Evolutionary conservation across 495 filamentous ascomycete genomes (phyloP).

Genomic region (Hyaloscypha hepaticicola): DNA sequence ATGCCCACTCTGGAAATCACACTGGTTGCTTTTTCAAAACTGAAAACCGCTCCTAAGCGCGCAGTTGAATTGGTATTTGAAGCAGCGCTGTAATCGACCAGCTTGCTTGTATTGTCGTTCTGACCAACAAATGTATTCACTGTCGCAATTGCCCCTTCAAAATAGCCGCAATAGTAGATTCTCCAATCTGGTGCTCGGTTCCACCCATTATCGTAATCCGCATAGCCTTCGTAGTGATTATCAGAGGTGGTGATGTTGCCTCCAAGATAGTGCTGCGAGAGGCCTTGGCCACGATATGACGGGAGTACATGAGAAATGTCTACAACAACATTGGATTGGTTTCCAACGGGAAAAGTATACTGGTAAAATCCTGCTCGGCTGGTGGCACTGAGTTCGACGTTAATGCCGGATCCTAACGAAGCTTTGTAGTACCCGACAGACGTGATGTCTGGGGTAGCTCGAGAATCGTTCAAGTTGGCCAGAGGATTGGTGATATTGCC

Average conservation of each 20-base stretch:
- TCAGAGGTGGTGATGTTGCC: constrained; percentile 57
- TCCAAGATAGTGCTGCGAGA: constrained; percentile 66
- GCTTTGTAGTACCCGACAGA: constrained; percentile 67
- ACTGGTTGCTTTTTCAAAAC: constrained; percentile 34
- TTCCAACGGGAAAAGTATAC: constrained; percentile 56
- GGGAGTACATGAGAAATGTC: constrained; percentile 72
- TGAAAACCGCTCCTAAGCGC: constrained; percentile 45
- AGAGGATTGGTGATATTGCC: constrained; percentile 56
- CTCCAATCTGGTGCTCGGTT: constrained; percentile 57
- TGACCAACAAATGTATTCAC: constrained; percentile 54
- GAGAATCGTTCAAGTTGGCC: constrained; percentile 51
- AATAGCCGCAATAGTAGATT: constrained; percentile 69
- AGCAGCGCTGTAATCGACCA: constrained; percentile 27
- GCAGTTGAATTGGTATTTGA: constrained; percentile 29
- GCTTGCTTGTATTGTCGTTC: constrained; percentile 22
- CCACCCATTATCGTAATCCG: constrained; percentile 62
- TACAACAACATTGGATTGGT: constrained; percentile 54
- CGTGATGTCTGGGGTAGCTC: constrained; percentile 50
- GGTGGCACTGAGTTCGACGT: constrained; percentile 59
- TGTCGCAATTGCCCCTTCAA: constrained; percentile 37
- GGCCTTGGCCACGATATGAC: constrained; percentile 56
- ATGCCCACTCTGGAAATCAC: constrained; percentile 68
- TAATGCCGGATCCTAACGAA: constrained; percentile 49
- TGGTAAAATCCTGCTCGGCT: constrained; percentile 62
- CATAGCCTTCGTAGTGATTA: constrained; percentile 62